Evolutionary conservation across 2,329 filamentous ascomycete genomes (phyloP), one percentile per base, ranked within the genome.

Genomic region (Alternaria triticimaculans): DNA sequence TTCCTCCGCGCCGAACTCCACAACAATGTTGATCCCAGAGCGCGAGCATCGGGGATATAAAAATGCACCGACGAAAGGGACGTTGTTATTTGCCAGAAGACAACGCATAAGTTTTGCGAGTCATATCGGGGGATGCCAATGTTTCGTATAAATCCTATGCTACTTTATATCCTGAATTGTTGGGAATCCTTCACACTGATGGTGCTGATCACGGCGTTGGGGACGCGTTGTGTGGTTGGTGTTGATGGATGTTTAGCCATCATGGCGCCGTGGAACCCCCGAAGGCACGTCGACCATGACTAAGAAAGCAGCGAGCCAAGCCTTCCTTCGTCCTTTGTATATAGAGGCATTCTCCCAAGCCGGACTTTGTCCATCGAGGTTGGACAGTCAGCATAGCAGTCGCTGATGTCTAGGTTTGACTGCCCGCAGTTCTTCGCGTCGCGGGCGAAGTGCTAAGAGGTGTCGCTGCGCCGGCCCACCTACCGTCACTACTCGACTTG

Each of bases 1-100:
- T 26, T n/a, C 28, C 43, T 57, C 55, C 55, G 55, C 37, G 4
- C 54, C 37, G 62, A 56, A 57, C 18, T 59, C 23, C 56, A 51
- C 48, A 53, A 15, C 53, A 65, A 60, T 49, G 68, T 11, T 41
- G 60, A 56, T 56, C 62, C 53, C 58, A 62, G 58, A 59, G 55
- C 62, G 55, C 45, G 49, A 50, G 37, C 20, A 9, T 26, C 30
- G 55, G 55, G 21, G 15, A 37, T 12, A 25, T 28, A 14, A 33
- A 23, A 55, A 14, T 49, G 45, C 45, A 28, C 37, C 41, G 26
- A 25, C 12, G 26, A 41, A 41, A 55, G 25, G n/a, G 23, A n/a
- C 53, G 9, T 18, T 28, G 15, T 46, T 4, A 28, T 30, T 44
- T 7, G 23, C 20, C 1, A 49, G 23, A n/a, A n/a, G n/a, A n/a